phyloP scores from a whole-genome alignment of 805 yeast species.

The Sungouiella thailandica region DNA sequence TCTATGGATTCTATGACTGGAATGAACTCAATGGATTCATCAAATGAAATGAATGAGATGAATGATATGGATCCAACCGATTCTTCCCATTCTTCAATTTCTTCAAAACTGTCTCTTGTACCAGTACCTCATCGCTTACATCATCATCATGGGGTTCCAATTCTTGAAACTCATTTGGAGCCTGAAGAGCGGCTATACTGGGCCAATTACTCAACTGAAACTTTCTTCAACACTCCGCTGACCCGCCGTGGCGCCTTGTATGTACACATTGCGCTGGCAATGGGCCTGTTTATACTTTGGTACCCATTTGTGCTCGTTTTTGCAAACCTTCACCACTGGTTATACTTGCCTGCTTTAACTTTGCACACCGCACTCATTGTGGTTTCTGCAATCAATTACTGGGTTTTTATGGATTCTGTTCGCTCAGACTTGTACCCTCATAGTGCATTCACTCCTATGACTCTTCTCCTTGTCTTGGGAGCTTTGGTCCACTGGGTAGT shows the following conservation, averaged over 20 bases:
- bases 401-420: slow-evolving; percentile 53
- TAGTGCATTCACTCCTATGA: slow-evolving; percentile 67
- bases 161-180: slow-evolving; percentile 58
- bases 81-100: too few species aligned
- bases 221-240: slow-evolving; percentile 55
- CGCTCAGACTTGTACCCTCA: slow-evolving; percentile 62
- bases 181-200: slow-evolving; percentile 74
- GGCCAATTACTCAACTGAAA: slow-evolving; percentile 74
- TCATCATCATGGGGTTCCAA: slow-evolving; percentile 68
- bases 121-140: slow-evolving; percentile 34
- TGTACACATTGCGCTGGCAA: slow-evolving; percentile 46
- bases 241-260: slow-evolving; percentile 49
- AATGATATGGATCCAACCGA: too few species aligned
- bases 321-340: slow-evolving; percentile 51
- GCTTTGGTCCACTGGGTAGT: slow-evolving; percentile 49
- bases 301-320: slow-evolving; percentile 69
- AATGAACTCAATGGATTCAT: too few species aligned
- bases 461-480: slow-evolving; percentile 52
- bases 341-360: slow-evolving; percentile 24
- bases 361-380: slow-evolving; percentile 44
- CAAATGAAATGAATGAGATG: too few species aligned
- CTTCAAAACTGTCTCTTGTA: slow-evolving; percentile 1
- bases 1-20: too few species aligned
- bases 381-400: slow-evolving; percentile 50
- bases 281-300: slow-evolving; percentile 43